These are phyloP conservation scores for Populus hybrid DNA, from an alignment of 441 rosid species.

Conservation along the genomic window DNA sequence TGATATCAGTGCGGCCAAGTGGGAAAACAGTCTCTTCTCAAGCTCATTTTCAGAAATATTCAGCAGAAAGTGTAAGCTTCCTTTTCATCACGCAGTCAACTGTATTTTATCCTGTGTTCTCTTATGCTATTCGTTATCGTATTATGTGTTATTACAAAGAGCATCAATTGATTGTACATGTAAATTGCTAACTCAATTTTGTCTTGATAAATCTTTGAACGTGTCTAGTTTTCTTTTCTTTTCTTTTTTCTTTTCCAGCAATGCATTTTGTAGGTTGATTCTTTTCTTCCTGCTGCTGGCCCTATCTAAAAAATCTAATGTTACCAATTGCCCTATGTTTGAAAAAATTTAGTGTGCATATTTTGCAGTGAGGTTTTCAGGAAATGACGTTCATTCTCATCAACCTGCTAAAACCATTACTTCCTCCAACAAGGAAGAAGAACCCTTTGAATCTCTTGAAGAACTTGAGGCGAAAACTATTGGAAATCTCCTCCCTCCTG, in stretches of 20 bases:
- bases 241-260: not conserved
- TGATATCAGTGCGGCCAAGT: too few species aligned
- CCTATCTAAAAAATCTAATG: not conserved
- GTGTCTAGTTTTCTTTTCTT: not conserved
- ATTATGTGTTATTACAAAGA: not conserved
- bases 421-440: conserved; percentile 40
- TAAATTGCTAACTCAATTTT: not conserved
- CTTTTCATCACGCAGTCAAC: not conserved
- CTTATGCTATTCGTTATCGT: conserved; percentile 1
- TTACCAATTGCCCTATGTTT: conserved; percentile 13
- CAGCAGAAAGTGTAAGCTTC: conserved; percentile 50
- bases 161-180: not conserved
- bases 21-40: too few species aligned
- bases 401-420: conserved; percentile 38
- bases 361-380: conserved; percentile 54
- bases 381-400: conserved; percentile 33
- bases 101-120: not conserved
- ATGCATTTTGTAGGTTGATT: not conserved
- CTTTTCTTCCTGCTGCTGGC: not conserved
- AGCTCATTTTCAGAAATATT: conserved; percentile 66
- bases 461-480: conserved; percentile 76
- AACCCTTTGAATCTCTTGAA: conserved; percentile 56
- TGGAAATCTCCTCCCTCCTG: conserved; percentile 74
- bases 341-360: conserved; percentile 12
- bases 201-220: not conserved